Evolutionary conservation across 2,329 filamentous ascomycete genomes (phyloP).

Genomic region (Aspergillus clavatus): DNA sequence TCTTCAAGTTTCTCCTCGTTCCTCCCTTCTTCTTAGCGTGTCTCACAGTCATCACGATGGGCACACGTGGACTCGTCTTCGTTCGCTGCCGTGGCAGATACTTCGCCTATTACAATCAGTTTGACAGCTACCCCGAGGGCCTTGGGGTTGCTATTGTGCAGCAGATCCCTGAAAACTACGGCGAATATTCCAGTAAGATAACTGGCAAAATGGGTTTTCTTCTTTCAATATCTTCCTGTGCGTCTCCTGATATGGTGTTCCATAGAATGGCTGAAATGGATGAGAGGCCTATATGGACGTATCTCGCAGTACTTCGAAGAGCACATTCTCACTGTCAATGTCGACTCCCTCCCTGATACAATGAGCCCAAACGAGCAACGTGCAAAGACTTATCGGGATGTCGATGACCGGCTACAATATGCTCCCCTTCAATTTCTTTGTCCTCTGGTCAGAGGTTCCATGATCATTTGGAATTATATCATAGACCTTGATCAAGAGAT

Average conservation of each 20-base stretch:
- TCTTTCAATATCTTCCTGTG: no score
- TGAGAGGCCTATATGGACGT: slow-evolving; percentile 7
- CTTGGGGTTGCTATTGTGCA: slow-evolving; percentile 13
- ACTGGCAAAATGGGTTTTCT: no score
- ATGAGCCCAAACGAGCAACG: slow-evolving; percentile 4
- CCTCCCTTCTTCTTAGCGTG: not conserved
- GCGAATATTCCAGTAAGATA: slow-evolving; percentile 13
- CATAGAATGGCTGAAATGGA: slow-evolving; percentile 14
- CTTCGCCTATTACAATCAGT: slow-evolving; percentile 16
- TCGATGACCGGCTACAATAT: slow-evolving; percentile 11
- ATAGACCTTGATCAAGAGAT: slow-evolving; percentile 17
- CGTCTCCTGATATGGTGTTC: no score
- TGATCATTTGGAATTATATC: slow-evolving; percentile 10
- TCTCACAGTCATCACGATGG: slow-evolving; percentile 8
- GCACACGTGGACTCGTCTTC: slow-evolving; percentile 12
- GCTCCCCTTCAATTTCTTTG: slow-evolving; percentile 7
- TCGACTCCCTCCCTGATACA: slow-evolving; percentile 1
- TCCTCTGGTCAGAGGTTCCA: not conserved
- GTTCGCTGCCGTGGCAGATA: slow-evolving; percentile 17
- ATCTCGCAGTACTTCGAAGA: slow-evolving; percentile 11
- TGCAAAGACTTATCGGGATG: slow-evolving; percentile 8
- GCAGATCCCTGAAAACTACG: slow-evolving; percentile 10
- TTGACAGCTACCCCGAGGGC: slow-evolving; percentile 17
- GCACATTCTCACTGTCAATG: slow-evolving; percentile 8
- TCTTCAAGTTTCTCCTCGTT: no score